Percentiles rank a stretch among this genome's conserved stretches.
phyloP scores from a whole-genome alignment of 2,329 filamentous ascomycete genomes.

The Orbilia brochopaga region DNA sequence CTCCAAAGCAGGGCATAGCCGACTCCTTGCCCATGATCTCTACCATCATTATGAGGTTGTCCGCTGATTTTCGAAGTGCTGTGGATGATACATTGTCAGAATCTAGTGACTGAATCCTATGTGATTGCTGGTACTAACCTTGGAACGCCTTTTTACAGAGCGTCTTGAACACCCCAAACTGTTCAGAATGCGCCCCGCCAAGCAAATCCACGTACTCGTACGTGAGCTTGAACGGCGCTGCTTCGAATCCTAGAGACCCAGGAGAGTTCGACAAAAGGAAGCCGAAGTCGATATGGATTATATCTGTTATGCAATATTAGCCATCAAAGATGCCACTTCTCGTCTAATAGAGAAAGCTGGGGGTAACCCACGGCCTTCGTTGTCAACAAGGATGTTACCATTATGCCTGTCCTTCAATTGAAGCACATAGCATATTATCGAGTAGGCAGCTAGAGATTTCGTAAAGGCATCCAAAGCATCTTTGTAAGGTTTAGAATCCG shows the following conservation, averaged over 20 bases:
- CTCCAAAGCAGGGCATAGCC: conserved; percentile 82
- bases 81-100: conserved; percentile 31
- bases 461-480: conserved; percentile 79
- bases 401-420: conserved; percentile 88
- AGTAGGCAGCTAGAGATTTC: conserved; percentile 81
- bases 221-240: conserved; percentile 83
- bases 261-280: conserved; percentile 90
- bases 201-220: conserved; percentile 85
- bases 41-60: conserved; percentile 80
- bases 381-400: conserved; percentile 83
- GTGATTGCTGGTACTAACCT: conserved; percentile 62
- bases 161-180: conserved; percentile 76
- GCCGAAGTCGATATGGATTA: conserved; percentile 87
- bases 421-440: conserved; percentile 80
- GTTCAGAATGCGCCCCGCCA: conserved; percentile 72
- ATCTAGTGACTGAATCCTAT: conserved; percentile 20
- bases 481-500: conserved; percentile 71
- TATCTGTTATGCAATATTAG: conserved; percentile 60
- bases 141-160: conserved; percentile 85
- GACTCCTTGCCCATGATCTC: conserved; percentile 83
- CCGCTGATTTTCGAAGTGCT: conserved; percentile 78
- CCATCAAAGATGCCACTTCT: neutral
- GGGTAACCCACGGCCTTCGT: conserved; percentile 67
- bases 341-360: neutral
- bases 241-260: conserved; percentile 82